These are phyloP conservation scores for Fusarium sp. DNA, from an alignment of 2,329 filamentous ascomycete species.

Conservation along the genomic window DNA sequence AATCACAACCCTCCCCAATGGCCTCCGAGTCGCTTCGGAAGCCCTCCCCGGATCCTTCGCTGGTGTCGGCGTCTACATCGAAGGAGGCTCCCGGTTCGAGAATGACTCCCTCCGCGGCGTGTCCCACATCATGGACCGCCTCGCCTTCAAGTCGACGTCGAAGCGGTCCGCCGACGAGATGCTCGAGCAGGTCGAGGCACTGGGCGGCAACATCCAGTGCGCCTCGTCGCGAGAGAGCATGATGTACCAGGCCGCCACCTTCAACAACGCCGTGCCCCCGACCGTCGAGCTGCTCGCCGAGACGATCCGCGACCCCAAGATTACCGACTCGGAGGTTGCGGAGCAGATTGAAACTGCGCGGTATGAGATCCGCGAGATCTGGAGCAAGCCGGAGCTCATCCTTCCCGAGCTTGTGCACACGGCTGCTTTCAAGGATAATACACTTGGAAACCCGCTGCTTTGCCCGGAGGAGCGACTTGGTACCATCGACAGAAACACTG, in stretches of 20 bases:
- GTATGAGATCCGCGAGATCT: conserved; percentile 97
- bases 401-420: conserved; percentile 95
- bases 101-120: conserved; percentile 86
- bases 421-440: conserved; percentile 96
- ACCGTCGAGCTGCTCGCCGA: conserved; percentile 90
- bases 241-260: conserved; percentile 99
- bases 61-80: conserved; percentile 94
- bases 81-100: conserved; percentile 95
- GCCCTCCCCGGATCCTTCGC: conserved; percentile 94
- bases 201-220: conserved; percentile 97
- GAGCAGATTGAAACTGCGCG: conserved; percentile 91
- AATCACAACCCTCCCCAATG: conserved; percentile 91
- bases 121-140: conserved; percentile 94
- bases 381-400: conserved; percentile 96
- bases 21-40: conserved; percentile 93
- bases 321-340: conserved; percentile 87
- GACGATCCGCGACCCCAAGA: conserved; percentile 86
- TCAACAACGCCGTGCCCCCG: conserved; percentile 89
- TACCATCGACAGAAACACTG: conserved; percentile 78
- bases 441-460: conserved; percentile 90
- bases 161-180: conserved; percentile 82
- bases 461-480: conserved; percentile 87
- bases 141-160: conserved; percentile 92
- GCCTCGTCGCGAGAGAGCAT: conserved; percentile 93
- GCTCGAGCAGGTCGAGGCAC: conserved; percentile 85